A percentile compares a stretch with the other conserved stretches of the same genome.
These are phyloP conservation scores for Pholiota microspora DNA, from an alignment of 768 basidiomycete genomes.

Conservation along the genomic window DNA sequence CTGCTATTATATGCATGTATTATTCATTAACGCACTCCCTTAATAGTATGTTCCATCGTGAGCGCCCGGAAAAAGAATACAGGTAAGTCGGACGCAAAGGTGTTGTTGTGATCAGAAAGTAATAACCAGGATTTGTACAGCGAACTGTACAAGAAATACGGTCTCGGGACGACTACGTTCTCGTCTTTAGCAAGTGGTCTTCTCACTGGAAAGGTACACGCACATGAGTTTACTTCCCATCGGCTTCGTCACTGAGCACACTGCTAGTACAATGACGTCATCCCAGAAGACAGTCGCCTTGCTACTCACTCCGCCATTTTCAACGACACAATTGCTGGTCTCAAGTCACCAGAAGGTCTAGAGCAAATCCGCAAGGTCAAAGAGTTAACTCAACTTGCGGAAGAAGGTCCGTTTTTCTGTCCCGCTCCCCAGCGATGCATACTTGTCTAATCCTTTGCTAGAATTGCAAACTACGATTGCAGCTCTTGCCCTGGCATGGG, in stretches of 20 bases:
- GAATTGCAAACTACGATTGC: slow-evolving; percentile 45
- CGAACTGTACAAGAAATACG: slow-evolving; percentile 64
- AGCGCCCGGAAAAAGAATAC: slow-evolving; percentile 82
- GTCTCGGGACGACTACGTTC: slow-evolving; percentile 70
- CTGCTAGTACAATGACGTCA: slow-evolving; percentile 75
- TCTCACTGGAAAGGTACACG: slow-evolving; percentile 70
- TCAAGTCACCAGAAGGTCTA: slow-evolving; percentile 57
- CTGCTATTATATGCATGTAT: neutral
- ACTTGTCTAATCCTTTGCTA: slow-evolving; percentile 7
- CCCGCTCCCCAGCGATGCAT: neutral
- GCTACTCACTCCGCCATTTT: slow-evolving; percentile 52
- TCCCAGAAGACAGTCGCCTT: slow-evolving; percentile 72
- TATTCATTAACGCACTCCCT: neutral
- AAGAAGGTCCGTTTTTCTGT: slow-evolving; percentile 34
- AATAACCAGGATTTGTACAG: slow-evolving; percentile 24
- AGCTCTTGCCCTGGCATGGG: slow-evolving; percentile 81
- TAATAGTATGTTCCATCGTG: slow-evolving; percentile 69
- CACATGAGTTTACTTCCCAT: neutral
- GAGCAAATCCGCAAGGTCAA: slow-evolving; percentile 69
- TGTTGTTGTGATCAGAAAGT: neutral
- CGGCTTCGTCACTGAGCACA: too few relatives aligned
- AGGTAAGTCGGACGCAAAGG: slow-evolving; percentile 32
- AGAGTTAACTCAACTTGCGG: slow-evolving; percentile 62
- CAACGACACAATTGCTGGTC: slow-evolving; percentile 48
- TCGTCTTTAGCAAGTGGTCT: slow-evolving; percentile 70